Conservation (phyloP, 345 rosid genomes). For the Citrus glauca region DNA sequence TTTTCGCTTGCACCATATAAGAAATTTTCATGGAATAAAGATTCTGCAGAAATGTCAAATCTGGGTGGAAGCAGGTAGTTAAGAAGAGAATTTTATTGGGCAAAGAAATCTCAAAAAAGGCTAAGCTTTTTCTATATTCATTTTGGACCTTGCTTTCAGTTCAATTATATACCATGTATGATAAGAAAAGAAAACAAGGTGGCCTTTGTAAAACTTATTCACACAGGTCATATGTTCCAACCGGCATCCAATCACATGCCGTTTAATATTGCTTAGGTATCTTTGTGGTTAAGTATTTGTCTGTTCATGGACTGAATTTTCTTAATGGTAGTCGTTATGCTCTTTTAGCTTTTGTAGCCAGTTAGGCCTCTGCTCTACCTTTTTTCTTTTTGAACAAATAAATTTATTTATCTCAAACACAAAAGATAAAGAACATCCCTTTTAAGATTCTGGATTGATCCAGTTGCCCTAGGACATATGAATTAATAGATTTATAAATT, state of each 20-base stretch:
- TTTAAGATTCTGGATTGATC: neutral
- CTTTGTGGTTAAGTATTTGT: slow-evolving; percentile 13
- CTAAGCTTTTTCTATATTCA: neutral
- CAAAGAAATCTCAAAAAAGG: neutral
- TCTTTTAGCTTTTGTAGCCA: slow-evolving; percentile 6
- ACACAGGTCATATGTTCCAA: neutral
- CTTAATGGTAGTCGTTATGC: neutral
- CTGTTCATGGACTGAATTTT: neutral
- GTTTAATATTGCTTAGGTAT: neutral
- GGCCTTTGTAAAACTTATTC: neutral
- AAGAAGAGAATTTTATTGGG: neutral
- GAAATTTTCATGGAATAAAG: neutral
- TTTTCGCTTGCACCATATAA: neutral
- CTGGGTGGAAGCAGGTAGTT: neutral
- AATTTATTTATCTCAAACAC: neutral
- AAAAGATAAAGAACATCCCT: neutral
- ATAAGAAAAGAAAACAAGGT: neutral
- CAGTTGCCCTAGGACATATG: neutral
- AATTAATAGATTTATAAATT: neutral
- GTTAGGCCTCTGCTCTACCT: slow-evolving; percentile 6
- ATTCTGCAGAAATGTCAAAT: neutral
- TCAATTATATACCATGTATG: neutral
- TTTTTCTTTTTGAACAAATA: neutral
- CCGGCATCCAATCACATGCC: neutral
- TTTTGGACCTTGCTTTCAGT: neutral